These are phyloP conservation scores for Escallonia rubra DNA, from an alignment of 129 eudicot genomes.

Conservation along the genomic window DNA sequence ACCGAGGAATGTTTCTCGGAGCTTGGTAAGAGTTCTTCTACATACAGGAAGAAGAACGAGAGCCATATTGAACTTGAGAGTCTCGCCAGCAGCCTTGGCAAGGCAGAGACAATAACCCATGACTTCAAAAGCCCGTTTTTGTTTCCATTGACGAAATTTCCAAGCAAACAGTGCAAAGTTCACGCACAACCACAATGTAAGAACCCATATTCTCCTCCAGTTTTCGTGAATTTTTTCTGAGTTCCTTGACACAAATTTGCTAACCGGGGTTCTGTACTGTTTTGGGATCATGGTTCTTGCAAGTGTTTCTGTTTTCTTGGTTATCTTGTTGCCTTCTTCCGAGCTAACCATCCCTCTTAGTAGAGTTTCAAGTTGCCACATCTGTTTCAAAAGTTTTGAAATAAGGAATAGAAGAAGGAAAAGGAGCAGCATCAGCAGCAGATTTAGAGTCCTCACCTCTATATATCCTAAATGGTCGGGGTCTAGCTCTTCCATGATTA, in stretches of 20 bases:
- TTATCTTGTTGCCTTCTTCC: slow-evolving; percentile 4
- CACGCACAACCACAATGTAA: slow-evolving; percentile 20
- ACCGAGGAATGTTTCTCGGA: slow-evolving; percentile 43
- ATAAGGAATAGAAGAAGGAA: too few species aligned
- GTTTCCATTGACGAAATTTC: slow-evolving; percentile 21
- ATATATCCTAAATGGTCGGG: slow-evolving; percentile 48
- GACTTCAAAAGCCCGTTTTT: slow-evolving; percentile 19
- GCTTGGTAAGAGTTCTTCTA: slow-evolving; percentile 40
- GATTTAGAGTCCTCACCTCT: slow-evolving; percentile 25
- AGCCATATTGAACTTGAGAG: slow-evolving; percentile 56
- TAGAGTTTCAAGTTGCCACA: slow-evolving; percentile 58
- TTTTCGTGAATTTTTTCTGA: slow-evolving; percentile 31
- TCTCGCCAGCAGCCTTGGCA: slow-evolving; percentile 46
- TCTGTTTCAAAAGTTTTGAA: slow-evolving; percentile 16
- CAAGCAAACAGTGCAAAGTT: slow-evolving; percentile 30
- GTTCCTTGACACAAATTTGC: slow-evolving; percentile 17
- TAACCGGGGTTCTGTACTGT: slow-evolving; percentile 29
- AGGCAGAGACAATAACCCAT: slow-evolving; percentile 47
- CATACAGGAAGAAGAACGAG: slow-evolving; percentile 49
- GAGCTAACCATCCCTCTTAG: slow-evolving; percentile 51
- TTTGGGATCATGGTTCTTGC: slow-evolving; percentile 53
- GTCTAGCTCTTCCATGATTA: slow-evolving; percentile 60
- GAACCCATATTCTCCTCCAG: slow-evolving; percentile 42
- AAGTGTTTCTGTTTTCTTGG: slow-evolving; percentile 22
- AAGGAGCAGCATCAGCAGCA: neutral